Evolutionary conservation across 768 basidiomycete genomes (phyloP).

Genomic region (Hypholoma fasciculare): DNA sequence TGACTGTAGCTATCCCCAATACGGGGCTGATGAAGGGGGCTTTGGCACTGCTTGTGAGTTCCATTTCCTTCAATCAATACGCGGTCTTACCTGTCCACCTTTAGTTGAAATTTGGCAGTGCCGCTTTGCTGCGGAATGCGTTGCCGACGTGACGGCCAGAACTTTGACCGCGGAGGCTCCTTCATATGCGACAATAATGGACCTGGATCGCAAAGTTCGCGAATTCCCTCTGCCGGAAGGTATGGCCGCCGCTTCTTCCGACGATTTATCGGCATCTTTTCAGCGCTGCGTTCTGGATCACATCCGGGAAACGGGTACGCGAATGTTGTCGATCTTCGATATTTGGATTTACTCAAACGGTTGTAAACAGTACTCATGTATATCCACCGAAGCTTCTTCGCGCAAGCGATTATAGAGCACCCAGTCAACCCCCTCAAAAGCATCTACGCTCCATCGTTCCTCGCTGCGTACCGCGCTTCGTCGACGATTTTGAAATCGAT

Average conservation of each 20-base stretch:
- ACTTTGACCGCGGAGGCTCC: conserved; percentile 68
- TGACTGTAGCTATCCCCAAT: conserved; percentile 63
- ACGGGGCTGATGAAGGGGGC: conserved; percentile 25
- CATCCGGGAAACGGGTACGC: conserved; percentile 44
- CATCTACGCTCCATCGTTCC: conserved; percentile 61
- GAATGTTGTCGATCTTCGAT: neutral
- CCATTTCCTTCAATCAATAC: neutral
- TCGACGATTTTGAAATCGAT: conserved; percentile 55
- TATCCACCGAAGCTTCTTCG: conserved; percentile 69
- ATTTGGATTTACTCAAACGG: neutral
- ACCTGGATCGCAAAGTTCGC: conserved; percentile 66
- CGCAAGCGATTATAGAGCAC: conserved; percentile 68
- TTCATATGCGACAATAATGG: conserved; percentile 63
- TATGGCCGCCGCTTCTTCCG: conserved; percentile 29
- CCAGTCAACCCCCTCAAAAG: conserved; percentile 68
- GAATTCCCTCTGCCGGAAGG: conserved; percentile 60
- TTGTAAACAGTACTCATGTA: conserved; percentile 48
- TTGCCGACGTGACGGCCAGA: conserved; percentile 60
- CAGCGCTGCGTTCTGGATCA: conserved; percentile 50
- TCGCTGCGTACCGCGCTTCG: conserved; percentile 61
- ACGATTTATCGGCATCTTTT: conserved; percentile 40
- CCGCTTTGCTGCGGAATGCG: conserved; percentile 65
- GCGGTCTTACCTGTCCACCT: neutral
- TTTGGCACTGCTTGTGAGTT: conserved; percentile 34
- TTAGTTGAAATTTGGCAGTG: conserved; percentile 62